Evolutionary conservation across 352 stramenopile species (phyloP).

Genomic region (Pythium plurisporium): DNA sequence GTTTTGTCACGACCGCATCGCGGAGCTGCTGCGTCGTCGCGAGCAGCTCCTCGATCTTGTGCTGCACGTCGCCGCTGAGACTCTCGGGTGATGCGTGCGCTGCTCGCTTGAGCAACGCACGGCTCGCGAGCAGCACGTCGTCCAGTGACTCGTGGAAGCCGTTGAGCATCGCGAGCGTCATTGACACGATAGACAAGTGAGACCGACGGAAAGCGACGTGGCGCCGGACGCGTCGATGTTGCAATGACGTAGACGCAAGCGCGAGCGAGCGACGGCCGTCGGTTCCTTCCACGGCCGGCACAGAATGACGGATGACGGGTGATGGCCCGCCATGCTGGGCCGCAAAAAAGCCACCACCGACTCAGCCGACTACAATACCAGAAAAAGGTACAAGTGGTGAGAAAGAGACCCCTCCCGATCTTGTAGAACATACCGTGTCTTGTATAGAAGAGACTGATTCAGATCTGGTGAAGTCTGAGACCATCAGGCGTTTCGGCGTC

Average conservation of each 20-base stretch:
- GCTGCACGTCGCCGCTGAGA: background rate
- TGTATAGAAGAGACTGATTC: background rate
- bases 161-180: background rate
- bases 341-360: background rate
- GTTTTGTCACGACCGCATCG: constrained; percentile 9
- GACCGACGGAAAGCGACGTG: background rate
- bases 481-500: background rate
- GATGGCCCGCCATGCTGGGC: constrained; percentile 1
- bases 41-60: constrained; percentile 19
- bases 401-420: too few species aligned
- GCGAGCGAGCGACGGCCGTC: background rate
- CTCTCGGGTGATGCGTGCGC: background rate
- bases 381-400: background rate
- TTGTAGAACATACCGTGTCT: background rate
- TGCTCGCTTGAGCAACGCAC: constrained; percentile 15
- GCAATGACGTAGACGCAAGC: background rate
- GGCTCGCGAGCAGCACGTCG: constrained; percentile 15
- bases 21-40: constrained; percentile 25
- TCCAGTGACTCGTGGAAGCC: constrained; percentile 20
- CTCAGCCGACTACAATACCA: background rate
- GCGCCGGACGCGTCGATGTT: background rate
- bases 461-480: background rate
- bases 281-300: too few species aligned
- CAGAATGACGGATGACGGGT: too few species aligned
- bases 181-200: background rate